phyloP scores from a whole-genome alignment of 495 filamentous ascomycete species.

The Parachaetomium inaequale region DNA sequence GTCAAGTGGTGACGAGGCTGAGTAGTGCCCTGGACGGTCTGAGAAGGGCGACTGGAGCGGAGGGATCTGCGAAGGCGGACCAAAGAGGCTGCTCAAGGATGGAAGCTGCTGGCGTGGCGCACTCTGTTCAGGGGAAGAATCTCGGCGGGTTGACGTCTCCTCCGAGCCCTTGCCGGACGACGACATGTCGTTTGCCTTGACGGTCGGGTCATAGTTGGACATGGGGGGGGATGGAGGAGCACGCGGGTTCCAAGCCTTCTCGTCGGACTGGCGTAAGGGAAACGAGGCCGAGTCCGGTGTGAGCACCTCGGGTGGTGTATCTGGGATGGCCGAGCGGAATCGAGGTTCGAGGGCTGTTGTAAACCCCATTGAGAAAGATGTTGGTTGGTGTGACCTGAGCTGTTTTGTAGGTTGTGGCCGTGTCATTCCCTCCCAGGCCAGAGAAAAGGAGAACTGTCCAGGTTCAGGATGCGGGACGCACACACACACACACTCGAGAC shows the following conservation, averaged over 20 bases:
- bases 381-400: conserved; percentile 17
- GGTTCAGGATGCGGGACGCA: conserved; percentile 3
- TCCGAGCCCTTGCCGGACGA: conserved; percentile 33
- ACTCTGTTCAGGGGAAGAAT: conserved; percentile 24
- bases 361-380: conserved; percentile 48
- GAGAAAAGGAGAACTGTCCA: background rate
- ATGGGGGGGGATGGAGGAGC: conserved; percentile 47
- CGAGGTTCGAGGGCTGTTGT: conserved; percentile 43
- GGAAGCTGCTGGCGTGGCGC: conserved; percentile 48
- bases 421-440: conserved; percentile 19
- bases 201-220: conserved; percentile 50
- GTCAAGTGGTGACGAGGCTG: conserved; percentile 43
- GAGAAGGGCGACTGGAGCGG: conserved; percentile 44
- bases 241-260: conserved; percentile 36
- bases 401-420: conserved; percentile 13
- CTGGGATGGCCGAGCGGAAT: conserved; percentile 40
- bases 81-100: conserved; percentile 53
- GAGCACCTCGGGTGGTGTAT: conserved; percentile 44
- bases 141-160: conserved; percentile 34
- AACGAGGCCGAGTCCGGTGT: conserved; percentile 43
- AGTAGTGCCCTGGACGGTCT: conserved; percentile 39
- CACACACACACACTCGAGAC: background rate
- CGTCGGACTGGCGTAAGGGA: conserved; percentile 38
- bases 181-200: conserved; percentile 42
- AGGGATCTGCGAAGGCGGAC: conserved; percentile 37